Percentiles rank a stretch among this genome's conserved stretches.
These are phyloP conservation scores for Fusarium xylarioides DNA, from an alignment of 2,329 filamentous ascomycete genomes.

Conservation along the genomic window DNA sequence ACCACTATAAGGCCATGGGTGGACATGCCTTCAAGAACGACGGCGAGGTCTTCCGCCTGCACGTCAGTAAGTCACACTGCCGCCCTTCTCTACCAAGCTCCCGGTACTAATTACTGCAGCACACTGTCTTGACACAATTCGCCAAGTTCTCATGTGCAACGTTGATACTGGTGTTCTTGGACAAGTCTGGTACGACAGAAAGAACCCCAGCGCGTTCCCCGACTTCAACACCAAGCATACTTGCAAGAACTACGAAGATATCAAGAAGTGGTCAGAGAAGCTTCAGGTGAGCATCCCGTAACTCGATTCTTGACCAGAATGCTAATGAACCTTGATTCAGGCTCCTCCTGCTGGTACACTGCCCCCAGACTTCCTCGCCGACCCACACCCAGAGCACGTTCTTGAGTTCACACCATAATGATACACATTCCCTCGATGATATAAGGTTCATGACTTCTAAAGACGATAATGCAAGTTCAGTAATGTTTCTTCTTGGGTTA, in stretches of 20 bases:
- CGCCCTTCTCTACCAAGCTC: accelerated
- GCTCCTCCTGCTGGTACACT: slow-evolving; percentile 28
- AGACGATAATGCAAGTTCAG: neutral
- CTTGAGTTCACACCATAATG: slow-evolving; percentile 29
- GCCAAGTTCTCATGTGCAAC: slow-evolving; percentile 71
- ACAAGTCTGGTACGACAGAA: slow-evolving; percentile 65
- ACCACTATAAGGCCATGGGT: slow-evolving; percentile 62
- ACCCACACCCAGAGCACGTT: slow-evolving; percentile 13
- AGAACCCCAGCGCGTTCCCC: slow-evolving; percentile 60
- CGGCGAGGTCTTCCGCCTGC: slow-evolving; percentile 62
- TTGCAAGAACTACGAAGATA: slow-evolving; percentile 65
- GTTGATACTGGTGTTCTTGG: slow-evolving; percentile 68
- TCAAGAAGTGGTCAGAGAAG: slow-evolving; percentile 62
- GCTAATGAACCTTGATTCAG: slow-evolving; percentile 13
- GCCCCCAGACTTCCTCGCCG: slow-evolving; percentile 27
- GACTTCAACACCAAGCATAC: slow-evolving; percentile 70
- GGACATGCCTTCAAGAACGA: slow-evolving; percentile 65
- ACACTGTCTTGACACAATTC: slow-evolving; percentile 69
- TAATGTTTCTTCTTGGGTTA: neutral
- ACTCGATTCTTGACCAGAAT: accelerated
- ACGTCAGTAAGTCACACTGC: slow-evolving; percentile 59
- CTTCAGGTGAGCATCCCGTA: slow-evolving; percentile 52
- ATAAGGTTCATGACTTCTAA: neutral
- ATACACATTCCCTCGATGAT: accelerated
- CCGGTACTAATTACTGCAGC: slow-evolving; percentile 9